Percentiles rank a stretch among this genome's conserved stretches.
These are phyloP conservation scores for Arachis monticola DNA, from an alignment of 331 rosid genomes.

Conservation along the genomic window DNA sequence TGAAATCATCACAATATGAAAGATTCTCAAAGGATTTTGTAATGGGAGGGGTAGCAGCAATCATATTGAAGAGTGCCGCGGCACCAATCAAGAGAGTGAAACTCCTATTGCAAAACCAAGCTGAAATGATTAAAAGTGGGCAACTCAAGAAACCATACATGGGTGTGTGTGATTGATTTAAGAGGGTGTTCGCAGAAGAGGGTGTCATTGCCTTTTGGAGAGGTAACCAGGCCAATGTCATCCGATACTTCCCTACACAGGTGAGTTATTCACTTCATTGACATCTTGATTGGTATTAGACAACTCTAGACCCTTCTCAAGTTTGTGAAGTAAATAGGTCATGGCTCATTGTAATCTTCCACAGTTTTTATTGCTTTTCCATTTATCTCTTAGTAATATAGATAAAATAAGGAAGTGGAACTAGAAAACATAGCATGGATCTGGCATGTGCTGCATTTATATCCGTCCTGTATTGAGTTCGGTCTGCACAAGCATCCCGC, in stretches of 20 bases:
- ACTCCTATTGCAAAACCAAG: conserved; percentile 93
- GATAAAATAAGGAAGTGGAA: conserved; percentile 2
- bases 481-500: no score
- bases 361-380: neutral
- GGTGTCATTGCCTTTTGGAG: conserved; percentile 90
- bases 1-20: conserved; percentile 55
- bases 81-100: conserved; percentile 97
- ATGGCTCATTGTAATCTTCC: neutral
- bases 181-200: conserved; percentile 76
- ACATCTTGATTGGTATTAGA: conserved; percentile 27
- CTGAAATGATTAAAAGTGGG: conserved; percentile 92
- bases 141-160: conserved; percentile 72
- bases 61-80: conserved; percentile 71
- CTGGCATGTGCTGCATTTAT: conserved; percentile 2
- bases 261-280: conserved; percentile 44
- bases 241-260: conserved; percentile 96
- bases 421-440: conserved; percentile 5
- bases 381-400: neutral
- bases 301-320: no score
- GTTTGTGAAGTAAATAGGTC: conserved; percentile 13
- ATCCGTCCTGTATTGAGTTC: conserved; percentile 9
- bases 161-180: conserved; percentile 72
- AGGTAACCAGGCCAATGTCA: conserved; percentile 86
- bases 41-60: conserved; percentile 88
- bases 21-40: conserved; percentile 76